Evolutionary conservation across 352 stramenopile genomes (phyloP), one percentile per base, ranked within the genome.

Genomic region (Pythium aquatile): DNA sequence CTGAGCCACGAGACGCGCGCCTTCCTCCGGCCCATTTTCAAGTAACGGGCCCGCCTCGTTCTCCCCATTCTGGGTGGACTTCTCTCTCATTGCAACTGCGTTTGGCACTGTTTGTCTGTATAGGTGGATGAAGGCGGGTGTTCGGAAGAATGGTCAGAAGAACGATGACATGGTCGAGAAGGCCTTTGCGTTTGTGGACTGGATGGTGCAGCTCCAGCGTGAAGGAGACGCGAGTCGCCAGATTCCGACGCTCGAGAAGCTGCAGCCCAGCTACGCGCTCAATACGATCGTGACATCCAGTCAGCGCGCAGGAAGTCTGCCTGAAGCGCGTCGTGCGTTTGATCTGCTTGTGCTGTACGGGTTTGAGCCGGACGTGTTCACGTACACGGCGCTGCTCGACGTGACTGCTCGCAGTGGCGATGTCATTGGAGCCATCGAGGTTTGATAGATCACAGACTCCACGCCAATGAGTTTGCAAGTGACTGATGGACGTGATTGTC

Each of bases 361-460:
- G 14, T 93, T 82, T 58, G 73, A 83, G 55, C 83, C 83, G 0
- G 83, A 93, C 55, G 81, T 93, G 65, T 93, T 93, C 69, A 87
- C 83, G 37, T 90, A 90, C 69, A 93, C 83, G 48, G 83, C 83
- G 58, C 72, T 92, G n/a, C 90, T 92, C 55, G 83, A 93, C 61
- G 78, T 90, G 24, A 78, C 80, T 9, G 81, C 79, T 11, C 72
- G 83, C 20, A 79, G 63, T 33, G 70, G 77, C 26, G 75, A 88
- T 40, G 54, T 91, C 16, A 52, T 33, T 11, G 68, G 65, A 44
- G 82, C 82, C 48, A 83, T 87, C 61, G 32, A 73, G 62, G 81
- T 90, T 65, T 33, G 24, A 28, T n/a, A 17, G 20, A 5, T 42
- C 10, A 13, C 10, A 42, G 13, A 13, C 8, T 42, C 37, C 9